Percentiles rank a stretch among this genome's conserved stretches.
These are phyloP conservation scores for Vitis riparia DNA, from an alignment of 164 flowering plant species.

Conservation along the genomic window DNA sequence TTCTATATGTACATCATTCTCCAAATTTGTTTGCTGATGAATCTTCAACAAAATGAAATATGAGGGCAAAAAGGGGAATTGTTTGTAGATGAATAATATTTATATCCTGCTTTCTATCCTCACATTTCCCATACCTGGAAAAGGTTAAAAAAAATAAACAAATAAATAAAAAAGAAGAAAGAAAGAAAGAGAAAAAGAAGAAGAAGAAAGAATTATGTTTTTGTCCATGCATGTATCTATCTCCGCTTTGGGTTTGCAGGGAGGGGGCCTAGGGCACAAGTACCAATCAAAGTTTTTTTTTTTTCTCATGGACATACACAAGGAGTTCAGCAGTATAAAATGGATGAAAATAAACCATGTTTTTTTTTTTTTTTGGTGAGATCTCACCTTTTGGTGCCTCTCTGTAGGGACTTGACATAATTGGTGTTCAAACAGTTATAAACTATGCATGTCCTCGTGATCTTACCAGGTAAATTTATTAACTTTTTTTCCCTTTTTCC, in stretches of 20 bases:
- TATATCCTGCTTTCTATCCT: too few species aligned
- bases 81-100: too few species aligned
- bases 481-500: background rate
- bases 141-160: too few species aligned
- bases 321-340: background rate
- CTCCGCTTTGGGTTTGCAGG: too few species aligned
- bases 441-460: constrained; percentile 95
- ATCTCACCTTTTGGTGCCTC: background rate
- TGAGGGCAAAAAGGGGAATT: too few species aligned
- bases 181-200: too few species aligned
- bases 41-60: background rate
- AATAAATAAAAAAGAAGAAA: too few species aligned
- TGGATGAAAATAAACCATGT: background rate
- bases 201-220: too few species aligned
- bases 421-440: constrained; percentile 93
- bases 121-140: too few species aligned
- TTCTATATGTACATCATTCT: background rate
- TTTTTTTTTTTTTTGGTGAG: background rate
- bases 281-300: background rate
- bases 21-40: background rate
- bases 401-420: constrained; percentile 88
- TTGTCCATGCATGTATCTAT: too few species aligned
- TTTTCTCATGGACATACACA: background rate
- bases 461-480: constrained; percentile 59
- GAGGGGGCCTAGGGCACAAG: too few species aligned